Conservation (phyloP, 768 basidiomycete species). For the Sutorius australiensis region DNA sequence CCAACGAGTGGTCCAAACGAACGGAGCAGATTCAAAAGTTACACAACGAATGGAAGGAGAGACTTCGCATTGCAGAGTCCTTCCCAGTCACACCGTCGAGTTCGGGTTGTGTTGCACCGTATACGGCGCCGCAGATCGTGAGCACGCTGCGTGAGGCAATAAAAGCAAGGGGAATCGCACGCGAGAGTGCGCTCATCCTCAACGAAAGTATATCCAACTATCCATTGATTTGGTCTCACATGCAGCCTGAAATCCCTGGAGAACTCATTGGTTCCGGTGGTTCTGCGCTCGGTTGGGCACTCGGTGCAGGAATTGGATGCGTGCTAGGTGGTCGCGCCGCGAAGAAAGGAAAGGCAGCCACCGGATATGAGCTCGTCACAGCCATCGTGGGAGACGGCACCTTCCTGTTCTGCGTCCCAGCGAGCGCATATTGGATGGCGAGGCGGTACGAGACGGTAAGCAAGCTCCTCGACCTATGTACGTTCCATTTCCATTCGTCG, state of each 20-base stretch:
- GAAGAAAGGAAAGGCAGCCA: constrained; percentile 16
- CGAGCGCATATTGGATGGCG: constrained; percentile 71
- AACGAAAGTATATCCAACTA: constrained; percentile 66
- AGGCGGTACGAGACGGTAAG: constrained; percentile 61
- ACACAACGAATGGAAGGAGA: constrained; percentile 26
- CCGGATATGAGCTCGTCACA: constrained; percentile 50
- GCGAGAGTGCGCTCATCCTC: constrained; percentile 43
- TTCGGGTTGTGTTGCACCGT: constrained; percentile 3
- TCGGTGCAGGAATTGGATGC: constrained; percentile 63
- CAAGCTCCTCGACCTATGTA: background rate
- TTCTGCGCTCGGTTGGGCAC: constrained; percentile 63
- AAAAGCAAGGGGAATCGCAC: constrained; percentile 31
- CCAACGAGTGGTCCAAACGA: constrained; percentile 12
- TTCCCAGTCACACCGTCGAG: constrained; percentile 21
- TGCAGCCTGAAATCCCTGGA: constrained; percentile 50
- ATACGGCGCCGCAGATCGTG: constrained; percentile 48
- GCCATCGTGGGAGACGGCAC: constrained; percentile 68
- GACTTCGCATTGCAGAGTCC: constrained; percentile 33
- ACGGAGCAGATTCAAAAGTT: constrained; percentile 17
- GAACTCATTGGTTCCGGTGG: constrained; percentile 56
- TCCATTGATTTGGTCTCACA: constrained; percentile 52
- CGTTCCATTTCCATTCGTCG: no score
- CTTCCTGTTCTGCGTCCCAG: constrained; percentile 63
- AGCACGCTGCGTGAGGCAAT: constrained; percentile 44
- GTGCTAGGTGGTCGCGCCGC: constrained; percentile 39